Evolutionary conservation across 129 eudicot species (phyloP), one percentile per base, ranked within the genome.

Genomic region (Flaveria trinervia): DNA sequence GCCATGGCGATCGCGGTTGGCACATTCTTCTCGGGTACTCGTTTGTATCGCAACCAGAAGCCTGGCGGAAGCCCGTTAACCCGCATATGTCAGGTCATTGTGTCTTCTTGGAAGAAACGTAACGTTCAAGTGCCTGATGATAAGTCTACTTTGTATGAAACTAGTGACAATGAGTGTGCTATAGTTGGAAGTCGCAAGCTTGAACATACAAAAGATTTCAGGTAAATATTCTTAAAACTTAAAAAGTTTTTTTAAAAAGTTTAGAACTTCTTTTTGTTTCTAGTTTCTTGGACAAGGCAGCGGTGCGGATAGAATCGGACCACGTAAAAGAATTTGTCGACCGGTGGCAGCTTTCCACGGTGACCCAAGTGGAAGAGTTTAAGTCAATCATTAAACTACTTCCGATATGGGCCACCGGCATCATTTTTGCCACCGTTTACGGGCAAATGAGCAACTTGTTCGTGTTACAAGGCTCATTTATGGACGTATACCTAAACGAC

Each of bases 261-360:
- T 71, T 11, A n/a, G 64, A 45, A 70, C 33, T 71, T 33, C 60
- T 77, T 77, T 71, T 71, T 43, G 39, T 68, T 56, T 11, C 4
- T 84, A 89, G 96, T 70, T 92, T 85, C 87, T 79, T 92, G 45
- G 98, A 92, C 82, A 92, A 85, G 86, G 98, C 98, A 0, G 98
- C 92, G 0, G 92, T 92, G 74, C 80, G 80, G 67, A 74, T 59
- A 1, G 76, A 85, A 65, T 45, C 87, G 1, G 97, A 91, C 68
- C 56, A 25, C 1, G 15, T 16, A 44, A 82, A 81, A 72, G 91
- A 65, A 41, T 64, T 83, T 0, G 56, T 60, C 8, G 70, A 83
- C n/a, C 78, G 88, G 7, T 92, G 98, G 96, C 80, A 84, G 49
- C 88, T 92, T 69, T 92, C 93, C 84, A 89, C 93, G 3, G 88